phyloP scores from a whole-genome alignment of 164 flowering plant species.

The Taxillus chinensis region DNA sequence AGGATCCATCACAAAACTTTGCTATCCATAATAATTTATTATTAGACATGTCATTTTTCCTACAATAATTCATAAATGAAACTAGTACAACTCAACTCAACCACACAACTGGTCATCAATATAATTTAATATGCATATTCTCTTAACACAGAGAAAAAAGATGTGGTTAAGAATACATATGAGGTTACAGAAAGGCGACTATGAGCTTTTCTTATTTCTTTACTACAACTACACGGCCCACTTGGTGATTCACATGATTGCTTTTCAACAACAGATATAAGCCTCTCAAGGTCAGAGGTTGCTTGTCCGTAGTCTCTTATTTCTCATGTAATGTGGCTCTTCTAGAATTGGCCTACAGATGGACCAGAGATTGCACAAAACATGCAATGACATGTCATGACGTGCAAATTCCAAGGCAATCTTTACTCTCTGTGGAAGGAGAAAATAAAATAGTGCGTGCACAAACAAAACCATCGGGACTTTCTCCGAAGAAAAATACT shows the following conservation, averaged over 20 bases:
- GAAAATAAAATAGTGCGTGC: too few relatives aligned
- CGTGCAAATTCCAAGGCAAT: not conserved
- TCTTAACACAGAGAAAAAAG: too few relatives aligned
- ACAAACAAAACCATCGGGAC: too few relatives aligned
- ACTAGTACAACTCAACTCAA: too few relatives aligned
- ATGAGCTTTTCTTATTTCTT: conserved; percentile 53
- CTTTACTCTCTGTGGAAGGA: not conserved
- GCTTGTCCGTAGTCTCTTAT: conserved; percentile 87
- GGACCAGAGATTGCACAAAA: conserved; percentile 2
- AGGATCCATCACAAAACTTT: too few relatives aligned
- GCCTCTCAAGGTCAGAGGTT: conserved; percentile 53
- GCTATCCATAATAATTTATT: too few relatives aligned
- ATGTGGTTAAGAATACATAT: too few relatives aligned
- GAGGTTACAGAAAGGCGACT: conserved; percentile 30
- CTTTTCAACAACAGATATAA: conserved; percentile 49
- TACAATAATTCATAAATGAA: too few relatives aligned
- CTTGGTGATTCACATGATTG: conserved; percentile 24
- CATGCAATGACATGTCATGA: not conserved
- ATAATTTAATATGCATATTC: too few relatives aligned
- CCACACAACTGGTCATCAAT: too few relatives aligned
- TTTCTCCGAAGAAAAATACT: too few relatives aligned
- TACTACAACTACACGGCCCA: conserved; percentile 20
- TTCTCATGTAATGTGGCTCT: conserved; percentile 81
- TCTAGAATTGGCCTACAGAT: conserved; percentile 78
- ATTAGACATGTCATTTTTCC: too few relatives aligned